Base-by-base conservation (phyloP, 23 red algal genomes). In the Gracilaria vermiculophylla region DNA sequence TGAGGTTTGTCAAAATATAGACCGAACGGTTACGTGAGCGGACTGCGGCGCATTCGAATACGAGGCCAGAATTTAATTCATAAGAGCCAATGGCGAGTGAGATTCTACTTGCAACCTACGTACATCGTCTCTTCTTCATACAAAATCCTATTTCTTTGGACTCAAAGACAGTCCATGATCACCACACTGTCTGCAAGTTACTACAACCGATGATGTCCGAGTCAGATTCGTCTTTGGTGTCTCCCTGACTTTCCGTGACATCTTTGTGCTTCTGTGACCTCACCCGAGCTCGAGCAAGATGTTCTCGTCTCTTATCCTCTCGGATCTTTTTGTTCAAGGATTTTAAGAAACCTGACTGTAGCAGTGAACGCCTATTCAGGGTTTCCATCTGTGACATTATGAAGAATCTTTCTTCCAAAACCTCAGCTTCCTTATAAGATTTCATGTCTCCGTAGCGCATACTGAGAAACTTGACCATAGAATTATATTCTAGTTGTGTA, bases 381-480 rank as follows among this genome's bases (percentile, higher is more conserved):
- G 45, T 53, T 61, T 69, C 87, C 76, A 91, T 81, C 27, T 91
- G 87, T n/a, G 40, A 11, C 7, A 81, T 45, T 62, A 91, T 91
- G 64, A 91, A 91, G 9, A 29, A 4, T 33, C 61, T 55, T n/a
- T 80, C 74, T 45, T 67, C 60, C 54, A 91, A 65, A 70, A 91
- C 62, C 5, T 91, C 73, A 19, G 73, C 28, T 29, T 80, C 75
- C 20, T 39, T 70, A 21, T 80, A 81, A 3, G 62, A 52, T 28
- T 72, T 58, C 87, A 91, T 91, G 21, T 91, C 75, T 6, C 61
- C 45, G 52, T 81, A 91, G 10, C 76, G 54, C 73, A 70, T 54
- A 40, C 48, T 31, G 35, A 91, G 62, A 17, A 91, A 62, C 41
- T 73, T 72, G 13, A 80, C 2, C 8, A 64, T 33, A 20, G 42